Evolutionary conservation across 208 protist species (phyloP), one percentile per base, ranked within the genome.

Genomic region (Tritrichomonas foetus): DNA sequence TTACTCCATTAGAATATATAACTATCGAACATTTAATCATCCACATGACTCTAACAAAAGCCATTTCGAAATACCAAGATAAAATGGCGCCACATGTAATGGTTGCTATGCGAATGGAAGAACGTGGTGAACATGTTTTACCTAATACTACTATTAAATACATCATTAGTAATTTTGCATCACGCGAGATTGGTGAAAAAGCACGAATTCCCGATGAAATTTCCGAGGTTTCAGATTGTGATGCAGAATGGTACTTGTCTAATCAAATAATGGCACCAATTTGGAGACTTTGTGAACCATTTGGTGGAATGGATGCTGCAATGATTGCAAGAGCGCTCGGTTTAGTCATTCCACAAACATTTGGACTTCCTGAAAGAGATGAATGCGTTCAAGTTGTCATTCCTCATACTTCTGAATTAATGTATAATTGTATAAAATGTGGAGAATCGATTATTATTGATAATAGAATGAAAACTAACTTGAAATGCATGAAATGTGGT

Each of bases 191-290:
- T 25, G 27, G 74, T 49, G 74, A 84, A 30, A 84, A 53, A 84
- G 74, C 36, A 33, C 49, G 36, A 44, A 30, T 84, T 49, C 74
- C 74, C 2, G 74, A 84, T 84, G 74, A 84, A 84, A 53, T 84
- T 3, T 11, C 8, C 13, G 11, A 49, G 0, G n/a, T 84, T 3
- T 53, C 36, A 33, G 74, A 84, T 53, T 47, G 20, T 22, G 74
- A 84, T 44, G 36, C 9, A 39, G n/a, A 84, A 84, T 84, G 74
- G 74, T 84, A 84, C 53, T 44, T 84, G 1, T 33, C 36, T 0
- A 84, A 84, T 53, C 74, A 84, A 53, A n/a, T 84, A 8, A n/a
- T 84, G 36, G n/a, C 74, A 53, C 74, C 74, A 53, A 53, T 84
- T 11, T 47, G 27, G 27, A 49, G 74, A 49, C 36, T 84, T 33